Base-by-base conservation (phyloP, 2,329 filamentous ascomycete genomes). In the Fusarium sp. region DNA sequence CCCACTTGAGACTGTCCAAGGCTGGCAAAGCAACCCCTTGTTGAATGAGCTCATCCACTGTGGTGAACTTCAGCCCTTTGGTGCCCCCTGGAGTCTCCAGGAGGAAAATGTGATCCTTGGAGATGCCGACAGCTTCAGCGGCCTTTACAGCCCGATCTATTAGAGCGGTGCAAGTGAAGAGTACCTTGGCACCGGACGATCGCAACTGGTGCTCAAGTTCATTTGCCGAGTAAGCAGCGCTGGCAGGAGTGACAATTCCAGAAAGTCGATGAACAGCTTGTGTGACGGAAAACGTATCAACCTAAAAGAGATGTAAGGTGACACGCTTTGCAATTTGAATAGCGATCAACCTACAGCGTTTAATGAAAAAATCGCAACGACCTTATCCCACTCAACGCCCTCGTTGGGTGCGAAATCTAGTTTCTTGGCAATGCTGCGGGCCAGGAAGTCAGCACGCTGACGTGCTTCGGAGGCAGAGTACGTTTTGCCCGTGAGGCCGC, bases 351-450 rank as follows among this genome's bases (percentile, higher is more conserved):
- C 8, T 13, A 94, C 92, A 23, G 93, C 94, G 79, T 97, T 97
- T 69, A 95, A 82, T 11, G 92, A 92, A 83, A 94, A 97, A 35
- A 95, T 85, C 3, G 87, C 92, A 48, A 94, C 85, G 27, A 95
- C 92, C 81, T 95, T 95, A 77, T 96, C 93, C 92, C 92, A 97
- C 80, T 95, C 93, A 0, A 90, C 89, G 7, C 92, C 93, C 57
- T 90, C 82, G 71, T 94, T 92, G 2, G 92, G 91, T 30, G 87
- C 82, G 87, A 93, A 94, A 43, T 89, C 90, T 65, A 96, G 87
- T 74, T 93, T 90, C 79, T 93, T 91, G 41, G 89, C 88, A 39
- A 97, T 83, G 16, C 89, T 92, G 64, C 92, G 88, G 27, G 94
- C 88, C n/a, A 97, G 86, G 64, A 85, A 87, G 37, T 94, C 91